phyloP scores from a whole-genome alignment of 129 eudicot species.

The Kitagawia praeruptora region DNA sequence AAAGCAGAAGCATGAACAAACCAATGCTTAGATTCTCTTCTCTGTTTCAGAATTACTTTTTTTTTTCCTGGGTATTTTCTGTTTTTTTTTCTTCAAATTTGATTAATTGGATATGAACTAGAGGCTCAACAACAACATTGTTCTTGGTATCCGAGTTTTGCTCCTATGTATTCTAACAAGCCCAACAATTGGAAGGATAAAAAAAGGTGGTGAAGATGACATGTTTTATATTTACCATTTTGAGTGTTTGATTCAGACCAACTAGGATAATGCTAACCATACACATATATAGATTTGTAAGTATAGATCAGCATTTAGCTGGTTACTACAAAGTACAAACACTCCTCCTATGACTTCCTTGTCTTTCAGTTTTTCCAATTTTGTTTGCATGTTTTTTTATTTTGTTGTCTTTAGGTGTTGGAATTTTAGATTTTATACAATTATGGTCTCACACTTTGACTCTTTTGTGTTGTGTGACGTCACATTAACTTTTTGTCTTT shows the following conservation, averaged over 20 bases:
- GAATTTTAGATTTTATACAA: neutral
- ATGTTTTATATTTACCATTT: neutral
- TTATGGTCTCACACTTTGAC: neutral
- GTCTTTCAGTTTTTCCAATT: conserved; percentile 1
- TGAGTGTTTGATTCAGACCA: neutral
- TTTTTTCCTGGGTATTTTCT: conserved; percentile 3
- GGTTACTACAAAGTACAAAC: neutral
- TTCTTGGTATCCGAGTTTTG: conserved; percentile 39
- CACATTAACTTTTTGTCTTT: neutral
- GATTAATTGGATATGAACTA: conserved; percentile 10
- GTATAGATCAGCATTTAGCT: neutral
- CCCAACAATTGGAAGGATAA: conserved; percentile 67
- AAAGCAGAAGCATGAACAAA: conserved; percentile 1
- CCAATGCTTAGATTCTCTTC: neutral
- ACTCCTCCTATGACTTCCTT: neutral
- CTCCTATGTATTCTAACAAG: conserved; percentile 47
- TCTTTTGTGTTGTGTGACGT: neutral
- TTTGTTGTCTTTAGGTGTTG: neutral
- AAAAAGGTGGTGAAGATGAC: conserved; percentile 5
- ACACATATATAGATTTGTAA: neutral
- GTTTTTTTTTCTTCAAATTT: conserved; percentile 6
- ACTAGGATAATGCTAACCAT: neutral
- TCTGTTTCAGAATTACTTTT: neutral
- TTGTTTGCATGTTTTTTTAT: neutral
- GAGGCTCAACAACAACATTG: conserved; percentile 14